Evolutionary conservation across 1,284 basidiomycete species (phyloP).

Genomic region (Malassezia psittaci): DNA sequence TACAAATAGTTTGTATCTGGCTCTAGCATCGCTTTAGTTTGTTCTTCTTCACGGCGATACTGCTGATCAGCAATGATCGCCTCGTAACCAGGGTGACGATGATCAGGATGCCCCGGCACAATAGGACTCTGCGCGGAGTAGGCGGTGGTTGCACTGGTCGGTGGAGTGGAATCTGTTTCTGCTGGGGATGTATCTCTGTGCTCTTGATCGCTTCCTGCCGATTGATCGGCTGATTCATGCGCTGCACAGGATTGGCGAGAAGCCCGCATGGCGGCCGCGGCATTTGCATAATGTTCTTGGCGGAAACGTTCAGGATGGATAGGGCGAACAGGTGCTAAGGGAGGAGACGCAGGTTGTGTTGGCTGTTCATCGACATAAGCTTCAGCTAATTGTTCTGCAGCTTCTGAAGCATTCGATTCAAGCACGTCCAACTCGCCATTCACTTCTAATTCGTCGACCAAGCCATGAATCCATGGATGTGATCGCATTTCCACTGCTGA

Average conservation of each 20-base stretch:
- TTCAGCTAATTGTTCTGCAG: not conserved
- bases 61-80: constrained; percentile 32
- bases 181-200: not conserved
- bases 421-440: constrained; percentile 16
- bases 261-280: too few species aligned
- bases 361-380: not conserved
- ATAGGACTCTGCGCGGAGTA: not conserved
- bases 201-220: not conserved
- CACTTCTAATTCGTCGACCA: constrained; percentile 40
- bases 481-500: constrained; percentile 73
- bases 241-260: too few species aligned
- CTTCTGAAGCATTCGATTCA: not conserved
- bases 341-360: not conserved
- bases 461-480: constrained; percentile 69
- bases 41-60: constrained; percentile 28
- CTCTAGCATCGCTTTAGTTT: constrained; percentile 27
- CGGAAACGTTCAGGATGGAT: not conserved
- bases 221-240: not conserved
- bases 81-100: constrained; percentile 21
- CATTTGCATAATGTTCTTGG: not conserved
- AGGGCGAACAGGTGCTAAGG: not conserved
- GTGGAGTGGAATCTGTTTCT: too few species aligned
- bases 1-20: constrained; percentile 18
- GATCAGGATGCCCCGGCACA: constrained; percentile 7
- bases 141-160: not conserved